Evolutionary conservation across 23 red algal species (phyloP).

Genomic region (Agarophyton chilense): DNA sequence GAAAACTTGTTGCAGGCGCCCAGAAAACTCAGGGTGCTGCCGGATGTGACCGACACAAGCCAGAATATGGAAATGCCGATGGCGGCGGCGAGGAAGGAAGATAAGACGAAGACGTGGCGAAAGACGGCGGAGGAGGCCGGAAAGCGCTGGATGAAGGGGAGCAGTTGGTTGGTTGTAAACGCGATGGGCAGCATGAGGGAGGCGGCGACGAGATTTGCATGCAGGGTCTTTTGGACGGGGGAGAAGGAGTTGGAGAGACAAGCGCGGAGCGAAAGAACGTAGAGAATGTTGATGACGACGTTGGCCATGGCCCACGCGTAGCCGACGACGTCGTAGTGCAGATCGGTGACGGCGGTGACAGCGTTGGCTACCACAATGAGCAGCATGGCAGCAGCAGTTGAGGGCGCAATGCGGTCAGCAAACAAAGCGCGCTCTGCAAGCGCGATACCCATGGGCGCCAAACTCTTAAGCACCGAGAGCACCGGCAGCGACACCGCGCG

Average conservation of each 20-base stretch:
- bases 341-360: conserved; percentile 55
- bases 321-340: conserved; percentile 49
- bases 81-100: conserved; percentile 42
- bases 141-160: conserved; percentile 35
- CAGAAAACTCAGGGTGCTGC: conserved; percentile 74
- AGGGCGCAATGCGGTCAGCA: conserved; percentile 25
- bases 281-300: conserved; percentile 72
- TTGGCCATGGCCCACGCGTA: conserved; percentile 84
- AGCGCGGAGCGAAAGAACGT: conserved; percentile 58
- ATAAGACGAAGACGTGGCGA: conserved; percentile 50
- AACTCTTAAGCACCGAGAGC: conserved; percentile 64
- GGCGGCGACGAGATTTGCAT: conserved; percentile 57
- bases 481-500: conserved; percentile 73
- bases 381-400: conserved; percentile 42
- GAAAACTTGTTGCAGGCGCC: conserved; percentile 81
- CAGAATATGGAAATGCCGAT: conserved; percentile 79
- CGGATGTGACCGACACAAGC: conserved; percentile 62
- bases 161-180: conserved; percentile 41
- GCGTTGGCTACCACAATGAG: conserved; percentile 62
- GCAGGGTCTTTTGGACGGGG: conserved; percentile 53
- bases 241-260: conserved; percentile 59
- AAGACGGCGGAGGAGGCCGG: conserved; percentile 17
- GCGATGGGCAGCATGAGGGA: conserved; percentile 60
- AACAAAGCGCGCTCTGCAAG: conserved; percentile 45
- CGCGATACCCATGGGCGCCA: conserved; percentile 86